Conservation (phyloP, 1,139 yeast species). For the Geotrichum restrictum region DNA sequence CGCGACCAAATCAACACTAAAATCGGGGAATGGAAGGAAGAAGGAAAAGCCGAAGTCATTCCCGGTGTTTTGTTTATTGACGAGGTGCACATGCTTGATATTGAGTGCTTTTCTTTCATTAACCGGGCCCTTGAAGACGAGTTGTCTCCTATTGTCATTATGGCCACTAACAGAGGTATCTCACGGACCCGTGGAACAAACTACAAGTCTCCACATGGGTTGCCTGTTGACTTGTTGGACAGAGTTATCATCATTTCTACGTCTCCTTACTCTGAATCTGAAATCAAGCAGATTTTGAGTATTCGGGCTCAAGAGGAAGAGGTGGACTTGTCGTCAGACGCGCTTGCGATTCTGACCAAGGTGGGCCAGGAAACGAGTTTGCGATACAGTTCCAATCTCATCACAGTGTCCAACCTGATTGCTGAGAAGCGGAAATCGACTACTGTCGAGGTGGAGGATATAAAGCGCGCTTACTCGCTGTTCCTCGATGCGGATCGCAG, state of each 20-base stretch:
- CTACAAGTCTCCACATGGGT: constrained; percentile 93
- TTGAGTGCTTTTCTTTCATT: constrained; percentile 92
- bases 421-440: constrained; percentile 73
- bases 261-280: constrained; percentile 67
- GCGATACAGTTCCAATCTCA: constrained; percentile 88
- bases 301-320: constrained; percentile 97
- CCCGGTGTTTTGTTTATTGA: constrained; percentile 99
- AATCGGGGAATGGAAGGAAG: constrained; percentile 99
- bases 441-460: constrained; percentile 73
- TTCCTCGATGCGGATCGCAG: constrained; percentile 87
- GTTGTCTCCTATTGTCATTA: constrained; percentile 91
- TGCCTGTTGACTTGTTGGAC: constrained; percentile 91
- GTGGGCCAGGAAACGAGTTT: constrained; percentile 90
- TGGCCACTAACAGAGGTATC: constrained; percentile 97
- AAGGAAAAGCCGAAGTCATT: constrained; percentile 95
- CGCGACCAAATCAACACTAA: constrained; percentile 95
- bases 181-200: constrained; percentile 89
- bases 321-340: constrained; percentile 77
- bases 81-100: constrained; percentile 98
- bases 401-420: constrained; percentile 82
- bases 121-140: constrained; percentile 97
- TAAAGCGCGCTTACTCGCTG: constrained; percentile 80
- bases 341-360: constrained; percentile 82
- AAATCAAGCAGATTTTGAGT: constrained; percentile 76
- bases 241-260: constrained; percentile 92